These are phyloP conservation scores for Escovopsis sp. DNA, from an alignment of 2,329 filamentous ascomycete species.

Conservation along the genomic window DNA sequence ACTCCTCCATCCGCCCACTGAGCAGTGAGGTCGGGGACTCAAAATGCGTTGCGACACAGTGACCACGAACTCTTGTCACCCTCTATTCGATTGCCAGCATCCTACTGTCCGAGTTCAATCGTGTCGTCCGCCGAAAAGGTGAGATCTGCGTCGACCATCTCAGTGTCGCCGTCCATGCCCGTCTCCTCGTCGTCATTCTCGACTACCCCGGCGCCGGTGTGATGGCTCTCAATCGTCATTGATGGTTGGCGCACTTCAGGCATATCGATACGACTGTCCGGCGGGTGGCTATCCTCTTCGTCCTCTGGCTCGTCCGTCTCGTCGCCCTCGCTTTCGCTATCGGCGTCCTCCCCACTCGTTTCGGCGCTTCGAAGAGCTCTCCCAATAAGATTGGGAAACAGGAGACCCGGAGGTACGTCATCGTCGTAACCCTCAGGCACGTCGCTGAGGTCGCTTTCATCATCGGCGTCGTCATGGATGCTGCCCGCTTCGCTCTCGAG, in stretches of 20 bases:
- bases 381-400: slow-evolving; percentile 34
- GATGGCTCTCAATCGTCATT: neutral
- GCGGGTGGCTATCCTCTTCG: slow-evolving; percentile 4
- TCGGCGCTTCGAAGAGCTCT: slow-evolving; percentile 15
- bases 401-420: slow-evolving; percentile 35
- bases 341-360: slow-evolving; percentile 21
- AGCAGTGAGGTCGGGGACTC: no score
- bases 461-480: slow-evolving; percentile 50
- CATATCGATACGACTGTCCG: no score
- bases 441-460: slow-evolving; percentile 56
- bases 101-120: slow-evolving; percentile 4
- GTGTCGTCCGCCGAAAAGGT: slow-evolving; percentile 1
- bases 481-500: slow-evolving; percentile 30
- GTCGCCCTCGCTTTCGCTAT: slow-evolving; percentile 21
- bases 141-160: slow-evolving; percentile 4
- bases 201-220: slow-evolving; percentile 9
- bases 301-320: slow-evolving; percentile 11
- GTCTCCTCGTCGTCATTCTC: slow-evolving; percentile 8
- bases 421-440: slow-evolving; percentile 44
- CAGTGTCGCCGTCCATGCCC: slow-evolving; percentile 6
- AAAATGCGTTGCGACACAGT: no score
- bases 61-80: neutral
- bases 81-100: neutral
- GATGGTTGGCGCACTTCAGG: no score
- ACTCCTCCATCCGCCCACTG: no score